Evolutionary conservation across 2,329 filamentous ascomycete genomes (phyloP), one percentile per base, ranked within the genome.

Genomic region (Xylaria sp.): DNA sequence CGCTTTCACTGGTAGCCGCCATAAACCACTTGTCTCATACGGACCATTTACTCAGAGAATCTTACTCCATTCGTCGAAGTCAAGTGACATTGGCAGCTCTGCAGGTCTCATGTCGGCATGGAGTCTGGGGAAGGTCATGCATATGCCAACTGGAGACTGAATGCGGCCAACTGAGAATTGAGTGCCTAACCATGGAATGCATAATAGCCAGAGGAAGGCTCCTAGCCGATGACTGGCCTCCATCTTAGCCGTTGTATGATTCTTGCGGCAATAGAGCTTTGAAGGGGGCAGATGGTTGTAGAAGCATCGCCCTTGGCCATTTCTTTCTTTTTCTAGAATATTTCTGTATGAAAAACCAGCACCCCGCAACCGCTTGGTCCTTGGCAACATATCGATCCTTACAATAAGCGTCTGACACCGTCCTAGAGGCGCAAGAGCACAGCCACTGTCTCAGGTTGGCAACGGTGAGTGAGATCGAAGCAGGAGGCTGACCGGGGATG

Each of bases 361-460:
- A 28, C 23, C 25, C 31, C 31, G 11, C 42, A 47, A 15, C 5
- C 19, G 53, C 60, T 50, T 54, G 49, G 25, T 37, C 38, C 21
- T 25, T 9, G 9, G 33, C n/a, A 46, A 14, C 21, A 25, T 38
- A 58, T 50, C 37, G 43, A 53, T 50, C 49, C 49, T 53, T 35
- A 31, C 21, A 49, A 61, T 54, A 38, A 43, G 25, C 14, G 25
- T 49, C 42, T 28, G 15, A 50, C 49, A n/a, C 19, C 19, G 28
- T 38, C 33, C 9, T 21, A n/a, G 47, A 37, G 33, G 53, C 37
- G 19, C 33, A 21, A 38, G 45, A 46, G 21, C 60, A 63, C 45
- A 51, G 56, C 50, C 51, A 45, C 51, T 45, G 60, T 62, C 54
- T 63, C 60, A 51, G 19, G 43, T 51, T n/a, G 19, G 55, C 31